phyloP scores from a whole-genome alignment of 108 stramenopile genomes.

The Conticribra weissflogii region DNA sequence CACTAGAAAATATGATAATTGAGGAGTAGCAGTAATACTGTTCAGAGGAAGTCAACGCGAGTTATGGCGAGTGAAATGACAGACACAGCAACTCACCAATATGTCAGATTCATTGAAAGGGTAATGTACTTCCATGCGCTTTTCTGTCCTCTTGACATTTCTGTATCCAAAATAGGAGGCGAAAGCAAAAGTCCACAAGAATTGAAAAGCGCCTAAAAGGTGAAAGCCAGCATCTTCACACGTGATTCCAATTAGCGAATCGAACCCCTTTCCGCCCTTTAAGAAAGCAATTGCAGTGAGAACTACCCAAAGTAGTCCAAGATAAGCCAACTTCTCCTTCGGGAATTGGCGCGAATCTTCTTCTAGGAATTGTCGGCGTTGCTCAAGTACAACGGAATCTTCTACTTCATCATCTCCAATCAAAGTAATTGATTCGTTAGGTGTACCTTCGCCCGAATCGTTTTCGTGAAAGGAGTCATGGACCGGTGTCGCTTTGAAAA shows the following conservation, averaged over 20 bases:
- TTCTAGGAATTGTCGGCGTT: constrained; percentile 40
- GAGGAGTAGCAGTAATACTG: background rate
- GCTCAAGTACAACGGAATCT: constrained; percentile 21
- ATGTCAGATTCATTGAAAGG: constrained; percentile 62
- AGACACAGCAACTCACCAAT: background rate
- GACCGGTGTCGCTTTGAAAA: too few relatives aligned
- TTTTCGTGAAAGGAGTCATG: too few relatives aligned
- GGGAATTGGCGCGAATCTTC: constrained; percentile 62
- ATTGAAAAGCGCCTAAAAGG: constrained; percentile 54
- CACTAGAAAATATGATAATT: constrained; percentile 23
- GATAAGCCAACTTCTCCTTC: constrained; percentile 50
- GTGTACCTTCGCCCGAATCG: too few relatives aligned
- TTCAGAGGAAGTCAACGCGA: too few relatives aligned
- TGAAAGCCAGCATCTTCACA: constrained; percentile 60
- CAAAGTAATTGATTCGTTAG: background rate
- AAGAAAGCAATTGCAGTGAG: constrained; percentile 57
- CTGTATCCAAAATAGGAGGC: constrained; percentile 11
- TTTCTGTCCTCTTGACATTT: constrained; percentile 16
- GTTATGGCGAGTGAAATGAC: too few relatives aligned
- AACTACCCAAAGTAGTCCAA: constrained; percentile 58
- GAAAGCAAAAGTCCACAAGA: constrained; percentile 72
- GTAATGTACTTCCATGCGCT: constrained; percentile 48
- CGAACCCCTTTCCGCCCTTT: constrained; percentile 70
- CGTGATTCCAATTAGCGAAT: constrained; percentile 56
- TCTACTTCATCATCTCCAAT: constrained; percentile 3